A percentile compares a stretch with the other conserved stretches of the same genome.
Evolutionary conservation across 2,329 filamentous ascomycete species (phyloP).

Genomic region (Penicillium sp.): DNA sequence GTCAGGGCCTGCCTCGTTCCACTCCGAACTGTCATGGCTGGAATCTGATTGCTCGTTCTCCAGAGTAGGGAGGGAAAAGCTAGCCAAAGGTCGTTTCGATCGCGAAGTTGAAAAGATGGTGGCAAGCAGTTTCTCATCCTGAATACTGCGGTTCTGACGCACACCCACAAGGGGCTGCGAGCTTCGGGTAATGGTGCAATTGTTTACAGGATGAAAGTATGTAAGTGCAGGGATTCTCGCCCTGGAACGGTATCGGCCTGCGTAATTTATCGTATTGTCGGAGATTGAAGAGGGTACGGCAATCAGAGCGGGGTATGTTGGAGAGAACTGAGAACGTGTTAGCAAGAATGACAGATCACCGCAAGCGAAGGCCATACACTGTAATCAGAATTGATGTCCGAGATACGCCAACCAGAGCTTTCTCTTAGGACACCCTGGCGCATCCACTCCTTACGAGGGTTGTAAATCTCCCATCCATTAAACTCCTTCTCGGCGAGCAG

Average conservation of each 20-base stretch:
- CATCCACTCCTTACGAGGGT: constrained; percentile 80
- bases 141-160: constrained; percentile 83
- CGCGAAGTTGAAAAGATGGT: constrained; percentile 82
- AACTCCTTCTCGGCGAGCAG: constrained; percentile 70
- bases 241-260: constrained; percentile 82
- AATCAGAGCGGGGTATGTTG: constrained; percentile 84
- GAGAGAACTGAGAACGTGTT: constrained; percentile 63
- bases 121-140: constrained; percentile 90
- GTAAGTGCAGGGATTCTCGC: constrained; percentile 84
- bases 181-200: constrained; percentile 92
- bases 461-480: constrained; percentile 82
- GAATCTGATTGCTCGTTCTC: constrained; percentile 45
- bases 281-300: constrained; percentile 87
- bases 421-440: constrained; percentile 85
- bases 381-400: constrained; percentile 86
- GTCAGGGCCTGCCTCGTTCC: constrained; percentile 49
- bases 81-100: constrained; percentile 44
- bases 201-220: constrained; percentile 95
- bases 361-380: constrained; percentile 43
- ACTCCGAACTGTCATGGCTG: constrained; percentile 50
- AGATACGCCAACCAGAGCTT: constrained; percentile 82
- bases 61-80: constrained; percentile 37
- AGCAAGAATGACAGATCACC: constrained; percentile 5
- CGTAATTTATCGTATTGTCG: constrained; percentile 96
- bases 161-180: constrained; percentile 90